Conservation (phyloP, 345 rosid genomes). For the Eutrema japonicum region DNA sequence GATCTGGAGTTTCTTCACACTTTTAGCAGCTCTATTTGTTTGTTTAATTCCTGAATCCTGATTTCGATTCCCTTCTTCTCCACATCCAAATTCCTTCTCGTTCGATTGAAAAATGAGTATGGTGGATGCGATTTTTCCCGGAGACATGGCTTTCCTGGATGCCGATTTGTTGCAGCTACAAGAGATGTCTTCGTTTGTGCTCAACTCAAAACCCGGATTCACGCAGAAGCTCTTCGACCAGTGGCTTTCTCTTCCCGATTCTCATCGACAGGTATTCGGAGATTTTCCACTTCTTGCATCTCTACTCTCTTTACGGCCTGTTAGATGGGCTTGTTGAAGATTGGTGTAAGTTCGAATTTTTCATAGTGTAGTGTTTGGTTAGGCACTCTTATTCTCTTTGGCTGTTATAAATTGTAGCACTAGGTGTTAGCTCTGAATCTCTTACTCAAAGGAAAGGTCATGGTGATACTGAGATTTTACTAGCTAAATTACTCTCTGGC, state of each 20-base stretch:
- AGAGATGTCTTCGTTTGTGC: slow-evolving; percentile 75
- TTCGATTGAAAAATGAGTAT: slow-evolving; percentile 39
- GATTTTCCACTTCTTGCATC: not conserved
- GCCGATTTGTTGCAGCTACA: slow-evolving; percentile 83
- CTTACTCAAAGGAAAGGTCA: not conserved
- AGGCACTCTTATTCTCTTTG: too few species aligned
- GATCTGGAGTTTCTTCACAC: slow-evolving; percentile 46
- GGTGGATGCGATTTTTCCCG: slow-evolving; percentile 47
- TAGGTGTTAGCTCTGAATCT: too few species aligned
- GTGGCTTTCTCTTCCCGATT: slow-evolving; percentile 93
- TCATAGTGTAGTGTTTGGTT: not conserved
- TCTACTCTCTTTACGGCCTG: not conserved
- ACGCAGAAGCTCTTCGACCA: slow-evolving; percentile 79
- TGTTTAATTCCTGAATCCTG: slow-evolving; percentile 6
- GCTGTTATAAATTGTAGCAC: not conserved
- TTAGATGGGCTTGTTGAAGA: not conserved
- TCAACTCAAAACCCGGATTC: slow-evolving; percentile 75
- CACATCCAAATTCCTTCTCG: slow-evolving; percentile 1
- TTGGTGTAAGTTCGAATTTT: slow-evolving; percentile 1
- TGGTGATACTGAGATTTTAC: not conserved
- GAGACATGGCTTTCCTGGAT: slow-evolving; percentile 70
- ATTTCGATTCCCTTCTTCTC: not conserved
- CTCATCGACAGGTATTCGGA: slow-evolving; percentile 66
- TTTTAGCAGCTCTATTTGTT: slow-evolving; percentile 27
- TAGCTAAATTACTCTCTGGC: not conserved